phyloP scores from a whole-genome alignment of 106 monocot species.

The Allium sativum region DNA sequence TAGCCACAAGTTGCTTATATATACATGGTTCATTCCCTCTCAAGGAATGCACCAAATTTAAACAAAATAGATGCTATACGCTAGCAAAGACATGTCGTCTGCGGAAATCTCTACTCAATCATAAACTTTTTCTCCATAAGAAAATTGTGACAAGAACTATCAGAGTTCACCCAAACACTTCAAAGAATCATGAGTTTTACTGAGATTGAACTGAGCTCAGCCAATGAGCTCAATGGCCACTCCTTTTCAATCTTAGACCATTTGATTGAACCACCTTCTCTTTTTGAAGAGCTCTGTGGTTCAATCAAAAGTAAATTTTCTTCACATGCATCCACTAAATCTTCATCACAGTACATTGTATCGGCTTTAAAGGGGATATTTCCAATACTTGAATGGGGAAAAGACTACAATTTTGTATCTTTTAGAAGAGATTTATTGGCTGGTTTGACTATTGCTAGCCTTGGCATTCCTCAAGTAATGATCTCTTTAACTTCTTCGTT shows the following conservation, averaged over 20 bases:
- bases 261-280: conserved; percentile 40
- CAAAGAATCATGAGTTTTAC: conserved; percentile 30
- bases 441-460: conserved; percentile 85
- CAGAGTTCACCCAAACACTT: conserved; percentile 91
- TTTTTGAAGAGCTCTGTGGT: conserved; percentile 42
- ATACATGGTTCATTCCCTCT: no score
- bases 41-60: no score
- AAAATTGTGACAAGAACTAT: conserved; percentile 7
- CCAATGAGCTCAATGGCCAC: conserved; percentile 1
- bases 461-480: conserved; percentile 81
- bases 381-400: conserved; percentile 62
- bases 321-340: conserved; percentile 7
- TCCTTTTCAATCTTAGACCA: conserved; percentile 31
- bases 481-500: background rate
- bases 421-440: conserved; percentile 78
- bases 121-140: no score
- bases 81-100: no score
- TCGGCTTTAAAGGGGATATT: conserved; percentile 36
- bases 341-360: conserved; percentile 16
- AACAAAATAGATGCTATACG: no score
- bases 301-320: conserved; percentile 10
- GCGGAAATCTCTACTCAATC: no score
- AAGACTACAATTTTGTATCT: conserved; percentile 39
- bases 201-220: background rate
- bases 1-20: no score